Conservation (phyloP, 441 rosid species). For the Populus hybrid region DNA sequence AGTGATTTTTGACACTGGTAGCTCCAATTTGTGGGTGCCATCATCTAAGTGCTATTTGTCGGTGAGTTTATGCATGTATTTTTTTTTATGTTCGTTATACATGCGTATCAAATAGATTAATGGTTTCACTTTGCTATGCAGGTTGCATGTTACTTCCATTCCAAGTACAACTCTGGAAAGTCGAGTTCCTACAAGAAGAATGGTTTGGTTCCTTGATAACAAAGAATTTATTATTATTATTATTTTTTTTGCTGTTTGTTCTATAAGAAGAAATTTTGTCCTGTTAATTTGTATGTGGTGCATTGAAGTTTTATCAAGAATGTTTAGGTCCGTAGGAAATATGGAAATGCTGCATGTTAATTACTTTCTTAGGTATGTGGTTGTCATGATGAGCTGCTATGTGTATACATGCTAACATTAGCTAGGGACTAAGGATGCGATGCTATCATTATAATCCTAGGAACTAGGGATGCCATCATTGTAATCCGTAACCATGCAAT, state of each 20-base stretch:
- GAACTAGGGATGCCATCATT: background rate
- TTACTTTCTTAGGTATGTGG: background rate
- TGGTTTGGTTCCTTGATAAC: slow-evolving; percentile 38
- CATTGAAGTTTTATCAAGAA: background rate
- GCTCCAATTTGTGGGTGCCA: slow-evolving; percentile 88
- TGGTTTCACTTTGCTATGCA: slow-evolving; percentile 20
- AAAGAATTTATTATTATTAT: background rate
- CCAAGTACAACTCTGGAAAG: slow-evolving; percentile 58
- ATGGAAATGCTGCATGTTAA: background rate
- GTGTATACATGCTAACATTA: background rate
- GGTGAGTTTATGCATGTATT: slow-evolving; percentile 35
- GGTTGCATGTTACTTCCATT: slow-evolving; percentile 70
- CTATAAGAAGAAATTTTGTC: background rate
- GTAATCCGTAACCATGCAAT: background rate
- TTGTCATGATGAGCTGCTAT: background rate
- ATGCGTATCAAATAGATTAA: background rate
- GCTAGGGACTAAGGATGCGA: background rate
- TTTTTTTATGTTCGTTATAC: too few relatives aligned
- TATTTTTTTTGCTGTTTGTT: background rate
- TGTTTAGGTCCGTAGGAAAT: background rate
- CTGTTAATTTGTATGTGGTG: background rate
- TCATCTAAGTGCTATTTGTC: slow-evolving; percentile 67
- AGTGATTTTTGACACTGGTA: slow-evolving; percentile 87
- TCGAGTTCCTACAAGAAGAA: slow-evolving; percentile 63
- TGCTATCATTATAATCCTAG: too few relatives aligned